A percentile compares a stretch with the other conserved stretches of the same genome.
Conservation (phyloP, 106 monocot genomes). For the Allium fistulosum region DNA sequence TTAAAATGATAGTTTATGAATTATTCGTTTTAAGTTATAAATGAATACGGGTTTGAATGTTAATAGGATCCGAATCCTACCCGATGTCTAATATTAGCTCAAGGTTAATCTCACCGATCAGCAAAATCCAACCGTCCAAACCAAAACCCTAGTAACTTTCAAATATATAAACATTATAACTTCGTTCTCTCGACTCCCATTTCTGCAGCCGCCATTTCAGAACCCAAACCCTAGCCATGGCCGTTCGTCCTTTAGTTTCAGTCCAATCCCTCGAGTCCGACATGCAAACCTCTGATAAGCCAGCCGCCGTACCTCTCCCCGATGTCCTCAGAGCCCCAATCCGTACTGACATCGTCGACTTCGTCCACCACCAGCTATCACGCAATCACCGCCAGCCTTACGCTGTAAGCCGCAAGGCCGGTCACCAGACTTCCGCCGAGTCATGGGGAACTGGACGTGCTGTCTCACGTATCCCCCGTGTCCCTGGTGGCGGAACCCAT, state of each 20-base stretch:
- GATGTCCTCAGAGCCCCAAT: slow-evolving; percentile 59
- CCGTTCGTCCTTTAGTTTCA: slow-evolving; percentile 32
- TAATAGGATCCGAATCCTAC: no score
- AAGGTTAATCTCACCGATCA: no score
- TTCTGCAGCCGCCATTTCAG: no score
- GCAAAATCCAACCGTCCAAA: no score
- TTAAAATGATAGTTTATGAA: no score
- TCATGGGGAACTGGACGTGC: slow-evolving; percentile 91
- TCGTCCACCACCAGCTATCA: slow-evolving; percentile 40
- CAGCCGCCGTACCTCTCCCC: slow-evolving; percentile 35
- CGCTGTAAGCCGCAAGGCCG: slow-evolving; percentile 57
- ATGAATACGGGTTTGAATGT: no score
- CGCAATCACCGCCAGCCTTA: slow-evolving; percentile 64
- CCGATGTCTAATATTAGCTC: no score
- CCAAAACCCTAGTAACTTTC: no score
- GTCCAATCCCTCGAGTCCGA: slow-evolving; percentile 31
- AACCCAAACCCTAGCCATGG: slow-evolving; percentile 3
- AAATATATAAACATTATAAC: no score
- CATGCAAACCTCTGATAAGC: slow-evolving; percentile 1
- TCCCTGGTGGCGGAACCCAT: slow-evolving; percentile 81
- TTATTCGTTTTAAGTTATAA: no score
- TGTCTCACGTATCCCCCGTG: slow-evolving; percentile 78
- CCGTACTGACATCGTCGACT: slow-evolving; percentile 59
- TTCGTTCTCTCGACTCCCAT: no score
- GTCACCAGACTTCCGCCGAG: slow-evolving; percentile 91